Evolutionary conservation across 2,329 filamentous ascomycete species (phyloP).

Genomic region (Aspergillus clavatus): DNA sequence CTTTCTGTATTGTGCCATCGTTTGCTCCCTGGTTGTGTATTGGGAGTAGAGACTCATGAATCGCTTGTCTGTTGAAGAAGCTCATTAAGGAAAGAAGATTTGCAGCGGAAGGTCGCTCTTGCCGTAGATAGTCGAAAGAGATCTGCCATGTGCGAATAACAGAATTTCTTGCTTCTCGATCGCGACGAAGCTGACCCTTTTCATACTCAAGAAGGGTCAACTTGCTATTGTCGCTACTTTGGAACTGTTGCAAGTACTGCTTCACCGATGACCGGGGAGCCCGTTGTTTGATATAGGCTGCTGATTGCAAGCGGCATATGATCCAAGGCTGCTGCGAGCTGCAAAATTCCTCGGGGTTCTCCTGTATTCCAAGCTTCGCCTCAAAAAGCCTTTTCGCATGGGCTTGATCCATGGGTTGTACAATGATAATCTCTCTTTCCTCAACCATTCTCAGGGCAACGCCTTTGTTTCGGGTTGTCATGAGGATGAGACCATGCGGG

Average conservation of each 20-base stretch:
- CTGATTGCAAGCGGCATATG: conserved; percentile 29
- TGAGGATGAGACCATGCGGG: conserved; percentile 12
- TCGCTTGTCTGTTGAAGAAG: conserved; percentile 26
- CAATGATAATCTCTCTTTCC: conserved; percentile 10
- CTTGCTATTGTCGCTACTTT: conserved; percentile 26
- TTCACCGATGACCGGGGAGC: conserved; percentile 5
- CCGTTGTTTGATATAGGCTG: conserved; percentile 23
- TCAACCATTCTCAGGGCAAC: conserved; percentile 9
- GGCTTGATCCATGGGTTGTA: conserved; percentile 24
- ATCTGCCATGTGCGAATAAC: conserved; percentile 31
- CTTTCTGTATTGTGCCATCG: no score
- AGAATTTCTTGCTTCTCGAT: conserved; percentile 20
- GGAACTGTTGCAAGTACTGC: conserved; percentile 25
- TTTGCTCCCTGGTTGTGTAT: neutral
- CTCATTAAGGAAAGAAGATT: conserved; percentile 26
- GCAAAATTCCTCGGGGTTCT: neutral
- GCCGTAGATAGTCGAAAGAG: conserved; percentile 28
- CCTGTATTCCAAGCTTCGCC: conserved; percentile 18
- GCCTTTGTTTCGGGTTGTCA: conserved; percentile 13
- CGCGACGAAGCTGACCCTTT: conserved; percentile 16
- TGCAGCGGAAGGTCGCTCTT: conserved; percentile 19
- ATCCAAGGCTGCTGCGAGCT: conserved; percentile 16
- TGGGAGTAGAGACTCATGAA: conserved; percentile 19
- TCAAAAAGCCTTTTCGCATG: conserved; percentile 25
- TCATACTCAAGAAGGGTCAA: conserved; percentile 27